Evolutionary conservation across 371 early-diverging fungal genomes (phyloP).

Genomic region (Rhizopus microsporus): DNA sequence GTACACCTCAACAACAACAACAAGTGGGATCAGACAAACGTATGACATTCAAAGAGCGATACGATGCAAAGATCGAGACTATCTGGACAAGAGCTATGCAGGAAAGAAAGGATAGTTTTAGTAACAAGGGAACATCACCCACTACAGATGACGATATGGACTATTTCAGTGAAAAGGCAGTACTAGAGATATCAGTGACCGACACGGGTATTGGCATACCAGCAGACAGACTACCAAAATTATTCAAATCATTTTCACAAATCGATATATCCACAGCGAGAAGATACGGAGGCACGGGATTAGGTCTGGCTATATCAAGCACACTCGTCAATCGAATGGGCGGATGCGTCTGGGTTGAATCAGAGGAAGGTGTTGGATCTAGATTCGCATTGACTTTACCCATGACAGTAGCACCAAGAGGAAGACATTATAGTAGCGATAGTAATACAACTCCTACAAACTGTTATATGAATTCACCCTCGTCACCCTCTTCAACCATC

Average conservation of each 20-base stretch:
- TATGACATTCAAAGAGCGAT: slow-evolving; percentile 59
- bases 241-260: slow-evolving; percentile 63
- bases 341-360: slow-evolving; percentile 64
- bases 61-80: slow-evolving; percentile 57
- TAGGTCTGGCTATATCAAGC: slow-evolving; percentile 61
- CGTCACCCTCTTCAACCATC: slow-evolving; percentile 38
- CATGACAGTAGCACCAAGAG: slow-evolving; percentile 40
- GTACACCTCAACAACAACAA: slow-evolving; percentile 14
- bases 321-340: slow-evolving; percentile 63
- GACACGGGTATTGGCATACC: slow-evolving; percentile 66
- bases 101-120: slow-evolving; percentile 14
- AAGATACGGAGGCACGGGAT: slow-evolving; percentile 59
- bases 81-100: slow-evolving; percentile 32
- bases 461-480: slow-evolving; percentile 34
- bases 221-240: slow-evolving; percentile 55
- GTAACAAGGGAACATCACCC: not conserved
- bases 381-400: slow-evolving; percentile 60
- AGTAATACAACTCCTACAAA: slow-evolving; percentile 17
- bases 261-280: slow-evolving; percentile 62
- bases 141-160: slow-evolving; percentile 17
- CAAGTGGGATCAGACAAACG: slow-evolving; percentile 24
- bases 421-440: slow-evolving; percentile 20
- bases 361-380: slow-evolving; percentile 54
- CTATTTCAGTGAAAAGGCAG: slow-evolving; percentile 40
- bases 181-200: slow-evolving; percentile 58